Conservation (phyloP, 805 yeast species). For the Cyberlindnera subsufficiens region DNA sequence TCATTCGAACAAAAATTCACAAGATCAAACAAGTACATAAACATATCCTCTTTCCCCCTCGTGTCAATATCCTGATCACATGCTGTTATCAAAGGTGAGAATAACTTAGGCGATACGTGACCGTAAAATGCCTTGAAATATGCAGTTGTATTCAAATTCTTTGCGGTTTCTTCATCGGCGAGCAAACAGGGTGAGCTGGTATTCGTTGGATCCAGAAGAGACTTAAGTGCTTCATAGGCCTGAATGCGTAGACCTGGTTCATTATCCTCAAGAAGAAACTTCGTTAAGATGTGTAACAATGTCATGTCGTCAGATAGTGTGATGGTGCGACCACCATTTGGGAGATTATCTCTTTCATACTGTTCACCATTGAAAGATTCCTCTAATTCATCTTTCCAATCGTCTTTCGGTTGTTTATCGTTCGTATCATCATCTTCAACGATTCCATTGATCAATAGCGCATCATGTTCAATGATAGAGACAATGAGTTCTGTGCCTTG, state of each 20-base stretch:
- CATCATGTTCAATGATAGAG: slow-evolving; percentile 79
- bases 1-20: slow-evolving; percentile 60
- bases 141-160: slow-evolving; percentile 30
- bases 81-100: slow-evolving; percentile 36
- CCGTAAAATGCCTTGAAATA: slow-evolving; percentile 58
- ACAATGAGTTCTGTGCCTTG: slow-evolving; percentile 78
- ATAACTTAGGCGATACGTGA: slow-evolving; percentile 53
- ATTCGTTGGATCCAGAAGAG: slow-evolving; percentile 50
- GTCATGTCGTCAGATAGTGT: slow-evolving; percentile 51
- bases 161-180: slow-evolving; percentile 19
- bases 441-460: slow-evolving; percentile 43
- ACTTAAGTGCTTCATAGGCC: slow-evolving; percentile 76
- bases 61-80: slow-evolving; percentile 2
- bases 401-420: neutral
- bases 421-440: slow-evolving; percentile 2
- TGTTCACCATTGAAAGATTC: slow-evolving; percentile 8
- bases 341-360: slow-evolving; percentile 4
- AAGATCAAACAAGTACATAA: slow-evolving; percentile 63
- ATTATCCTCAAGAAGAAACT: slow-evolving; percentile 54
- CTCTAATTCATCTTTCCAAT: slow-evolving; percentile 2
- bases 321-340: neutral
- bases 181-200: slow-evolving; percentile 13
- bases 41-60: slow-evolving; percentile 33
- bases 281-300: slow-evolving; percentile 46
- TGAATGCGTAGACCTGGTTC: slow-evolving; percentile 75